Base-by-base conservation (phyloP, 2,329 filamentous ascomycete species). In the Bisporella sp. region DNA sequence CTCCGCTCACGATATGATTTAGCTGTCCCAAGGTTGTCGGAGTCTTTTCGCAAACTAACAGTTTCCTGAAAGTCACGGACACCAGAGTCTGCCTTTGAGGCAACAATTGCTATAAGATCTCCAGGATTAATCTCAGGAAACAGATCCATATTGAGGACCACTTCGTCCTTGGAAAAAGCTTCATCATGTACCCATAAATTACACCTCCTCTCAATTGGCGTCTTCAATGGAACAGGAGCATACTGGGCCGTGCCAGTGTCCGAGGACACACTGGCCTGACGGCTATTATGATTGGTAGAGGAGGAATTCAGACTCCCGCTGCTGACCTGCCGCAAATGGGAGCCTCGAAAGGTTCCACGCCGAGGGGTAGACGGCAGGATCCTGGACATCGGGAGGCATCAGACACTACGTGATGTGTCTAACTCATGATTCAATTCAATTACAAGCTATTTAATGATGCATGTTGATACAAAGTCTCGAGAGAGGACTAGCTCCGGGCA, bases 61-160 rank as follows among this genome's bases (percentile, higher is more conserved):
- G 59, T 71, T 5, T 73, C 68, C 46, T 71, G 69, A 54, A 72
- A 77, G 63, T 71, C 72, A 53, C 68, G 71, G 35, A 68, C 63
- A 41, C 65, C 69, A 43, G 62, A 67, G 13, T 81, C 79, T 6
- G 75, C 64, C 57, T 75, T 80, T 46, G 84, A 63, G 5, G 82
- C 75, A 28, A 84, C 73, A 49, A 95, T 84, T 59, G 89, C 85
- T 68, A 93, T 82, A 49, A 95, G 71, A 54, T 79, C 78, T 30
- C 86, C 87, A 0, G 81, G 73, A 50, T 77, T 77, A 55, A 89
- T 74, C 50, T 79, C 78, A 48, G 81, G 78, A 52, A 92, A 80
- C 12, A 84, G 75, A 50, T 87, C 82, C 51, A 85, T 75, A 64
- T 92, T 93, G 62, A 95, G 76, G 28, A 93, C 74, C 42, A 93